Evolutionary conservation across 768 basidiomycete species (phyloP).

Genomic region (Goffeauzyma gilvescens): DNA sequence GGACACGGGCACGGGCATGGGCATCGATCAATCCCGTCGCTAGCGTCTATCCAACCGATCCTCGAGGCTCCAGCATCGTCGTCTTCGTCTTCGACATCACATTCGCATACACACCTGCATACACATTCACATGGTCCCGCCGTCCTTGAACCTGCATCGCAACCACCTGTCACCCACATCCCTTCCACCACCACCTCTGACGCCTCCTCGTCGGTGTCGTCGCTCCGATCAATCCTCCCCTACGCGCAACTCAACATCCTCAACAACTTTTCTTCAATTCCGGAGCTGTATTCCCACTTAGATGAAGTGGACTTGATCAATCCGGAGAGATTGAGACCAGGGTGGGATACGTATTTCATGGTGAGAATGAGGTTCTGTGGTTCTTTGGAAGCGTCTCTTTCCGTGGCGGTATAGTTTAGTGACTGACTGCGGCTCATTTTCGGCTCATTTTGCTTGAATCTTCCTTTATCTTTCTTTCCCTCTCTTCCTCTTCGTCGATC

Average conservation of each 20-base stretch:
- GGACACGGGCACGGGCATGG: no score
- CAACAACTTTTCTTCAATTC: conserved; percentile 22
- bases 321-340: conserved; percentile 57
- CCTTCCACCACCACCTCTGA: neutral
- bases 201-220: neutral
- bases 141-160: neutral
- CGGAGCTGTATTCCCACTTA: conserved; percentile 43
- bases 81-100: neutral
- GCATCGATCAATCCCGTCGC: no score
- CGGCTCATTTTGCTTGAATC: no score
- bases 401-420: neutral
- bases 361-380: conserved; percentile 40
- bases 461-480: neutral
- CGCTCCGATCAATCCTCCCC: conserved; percentile 14
- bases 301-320: conserved; percentile 51
- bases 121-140: neutral
- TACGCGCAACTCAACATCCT: conserved; percentile 27
- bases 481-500: neutral
- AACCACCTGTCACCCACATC: neutral
- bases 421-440: no score
- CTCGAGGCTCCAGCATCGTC: no score
- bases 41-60: no score
- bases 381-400: neutral
- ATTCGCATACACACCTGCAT: conserved; percentile 1
- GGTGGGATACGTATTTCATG: conserved; percentile 98